phyloP scores from a whole-genome alignment of 305 asterid species.

The Fraxinus velutina region DNA sequence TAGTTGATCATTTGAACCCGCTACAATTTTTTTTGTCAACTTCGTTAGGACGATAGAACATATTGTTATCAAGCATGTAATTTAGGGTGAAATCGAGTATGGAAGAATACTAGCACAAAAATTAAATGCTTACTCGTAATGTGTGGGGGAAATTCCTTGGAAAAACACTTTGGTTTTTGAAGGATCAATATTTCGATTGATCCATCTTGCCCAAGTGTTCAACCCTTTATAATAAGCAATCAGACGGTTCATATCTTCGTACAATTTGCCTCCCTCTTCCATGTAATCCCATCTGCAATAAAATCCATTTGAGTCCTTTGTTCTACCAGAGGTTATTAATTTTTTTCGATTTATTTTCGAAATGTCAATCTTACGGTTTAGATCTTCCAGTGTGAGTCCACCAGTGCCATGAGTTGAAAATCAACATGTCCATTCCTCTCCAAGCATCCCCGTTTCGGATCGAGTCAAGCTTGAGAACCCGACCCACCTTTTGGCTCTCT shows the following conservation, averaged over 20 bases:
- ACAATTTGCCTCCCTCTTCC: constrained; percentile 58
- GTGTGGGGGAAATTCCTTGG: constrained; percentile 86
- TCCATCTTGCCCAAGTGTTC: constrained; percentile 92
- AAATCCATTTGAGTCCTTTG: not conserved
- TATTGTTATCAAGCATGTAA: not conserved
- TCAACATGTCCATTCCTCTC: constrained; percentile 75
- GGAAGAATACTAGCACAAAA: not conserved
- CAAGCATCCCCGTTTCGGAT: constrained; percentile 57
- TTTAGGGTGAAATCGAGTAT: not conserved
- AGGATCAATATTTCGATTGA: constrained; percentile 58
- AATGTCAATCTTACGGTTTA: constrained; percentile 55
- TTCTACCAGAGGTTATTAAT: not conserved
- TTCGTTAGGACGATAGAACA: too few species aligned
- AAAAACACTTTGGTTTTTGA: constrained; percentile 71
- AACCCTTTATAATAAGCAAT: constrained; percentile 75
- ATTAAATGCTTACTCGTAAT: constrained; percentile 53
- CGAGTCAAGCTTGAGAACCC: constrained; percentile 64
- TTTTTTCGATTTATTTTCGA: not conserved
- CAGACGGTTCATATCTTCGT: constrained; percentile 83
- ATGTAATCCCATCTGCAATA: constrained; percentile 72
- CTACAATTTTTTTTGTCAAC: not conserved
- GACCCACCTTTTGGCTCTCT: constrained; percentile 49
- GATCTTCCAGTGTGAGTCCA: constrained; percentile 80
- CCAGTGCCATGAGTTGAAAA: constrained; percentile 98
- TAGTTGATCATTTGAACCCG: not conserved